These are phyloP conservation scores for Immersiporthe knoxdaviesiana DNA, from an alignment of 2,329 filamentous ascomycete species.

Conservation along the genomic window DNA sequence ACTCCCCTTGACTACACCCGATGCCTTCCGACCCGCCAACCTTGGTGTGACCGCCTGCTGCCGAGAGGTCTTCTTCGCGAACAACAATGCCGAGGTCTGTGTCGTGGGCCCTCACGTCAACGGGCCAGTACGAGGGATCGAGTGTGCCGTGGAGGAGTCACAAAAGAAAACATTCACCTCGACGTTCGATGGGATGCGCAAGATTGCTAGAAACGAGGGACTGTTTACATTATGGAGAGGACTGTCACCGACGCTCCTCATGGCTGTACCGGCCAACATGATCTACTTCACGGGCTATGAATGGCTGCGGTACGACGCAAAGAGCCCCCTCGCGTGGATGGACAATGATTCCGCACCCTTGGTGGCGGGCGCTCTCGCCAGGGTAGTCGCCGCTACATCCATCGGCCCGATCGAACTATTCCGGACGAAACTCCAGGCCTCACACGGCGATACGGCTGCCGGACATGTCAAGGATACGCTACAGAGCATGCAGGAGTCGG, in stretches of 20 bases:
- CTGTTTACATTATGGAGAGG: conserved; percentile 87
- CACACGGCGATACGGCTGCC: conserved; percentile 58
- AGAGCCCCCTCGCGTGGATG: conserved; percentile 70
- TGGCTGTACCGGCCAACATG: conserved; percentile 94
- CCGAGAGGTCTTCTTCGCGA: conserved; percentile 95
- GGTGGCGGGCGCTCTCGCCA: conserved; percentile 75
- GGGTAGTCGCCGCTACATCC: conserved; percentile 77
- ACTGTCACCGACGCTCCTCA: conserved; percentile 88
- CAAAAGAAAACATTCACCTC: conserved; percentile 84
- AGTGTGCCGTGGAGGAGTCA: conserved; percentile 85
- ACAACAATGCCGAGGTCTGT: conserved; percentile 80
- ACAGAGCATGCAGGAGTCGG: conserved; percentile 77
- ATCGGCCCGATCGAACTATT: conserved; percentile 95
- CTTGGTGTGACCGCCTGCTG: conserved; percentile 94
- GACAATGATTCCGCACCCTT: conserved; percentile 78
- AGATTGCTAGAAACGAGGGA: conserved; percentile 94
- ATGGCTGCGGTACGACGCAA: conserved; percentile 77
- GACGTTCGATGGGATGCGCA: conserved; percentile 87
- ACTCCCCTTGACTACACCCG: conserved; percentile 60
- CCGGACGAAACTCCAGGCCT: conserved; percentile 87
- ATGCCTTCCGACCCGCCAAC: conserved; percentile 73
- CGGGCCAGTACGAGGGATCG: conserved; percentile 45
- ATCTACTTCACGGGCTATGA: conserved; percentile 99
- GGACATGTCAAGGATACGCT: conserved; percentile 81
- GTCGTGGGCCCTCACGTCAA: conserved; percentile 67